These are phyloP conservation scores for Saxispiralis lemnorum DNA, from an alignment of 495 filamentous ascomycete genomes.

Conservation along the genomic window DNA sequence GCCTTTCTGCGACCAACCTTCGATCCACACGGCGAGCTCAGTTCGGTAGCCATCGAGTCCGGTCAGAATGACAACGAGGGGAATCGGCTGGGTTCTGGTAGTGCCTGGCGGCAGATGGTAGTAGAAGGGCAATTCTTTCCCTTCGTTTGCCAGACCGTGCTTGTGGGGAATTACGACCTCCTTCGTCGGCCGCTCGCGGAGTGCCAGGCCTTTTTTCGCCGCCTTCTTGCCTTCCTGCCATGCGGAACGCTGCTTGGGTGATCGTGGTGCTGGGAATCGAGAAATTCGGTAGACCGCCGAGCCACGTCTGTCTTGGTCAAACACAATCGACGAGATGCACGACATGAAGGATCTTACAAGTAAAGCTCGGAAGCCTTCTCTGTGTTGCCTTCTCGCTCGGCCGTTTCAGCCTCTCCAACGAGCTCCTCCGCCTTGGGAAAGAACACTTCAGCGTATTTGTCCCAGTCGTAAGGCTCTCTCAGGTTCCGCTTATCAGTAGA, in stretches of 20 bases:
- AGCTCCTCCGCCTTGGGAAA: slow-evolving; percentile 39
- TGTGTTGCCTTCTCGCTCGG: slow-evolving; percentile 27
- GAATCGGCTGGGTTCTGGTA: slow-evolving; percentile 27
- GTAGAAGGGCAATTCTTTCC: slow-evolving; percentile 44
- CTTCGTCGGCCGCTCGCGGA: slow-evolving; percentile 36
- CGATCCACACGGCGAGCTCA: slow-evolving; percentile 54
- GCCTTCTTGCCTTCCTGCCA: slow-evolving; percentile 51
- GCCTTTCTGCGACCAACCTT: slow-evolving; percentile 49
- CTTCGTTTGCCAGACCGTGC: slow-evolving; percentile 31
- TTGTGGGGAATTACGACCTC: slow-evolving; percentile 47
- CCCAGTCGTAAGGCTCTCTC: slow-evolving; percentile 43
- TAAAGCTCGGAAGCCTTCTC: slow-evolving; percentile 43
- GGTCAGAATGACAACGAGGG: slow-evolving; percentile 52
- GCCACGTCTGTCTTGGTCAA: slow-evolving; percentile 30
- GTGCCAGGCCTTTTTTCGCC: slow-evolving; percentile 39
- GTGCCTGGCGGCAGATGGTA: slow-evolving; percentile 38
- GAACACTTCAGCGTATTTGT: slow-evolving; percentile 47
- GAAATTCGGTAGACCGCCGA: slow-evolving; percentile 57
- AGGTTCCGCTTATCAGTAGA: slow-evolving; percentile 28
- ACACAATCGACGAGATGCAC: neutral
- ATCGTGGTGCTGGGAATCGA: slow-evolving; percentile 40
- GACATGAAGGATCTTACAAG: slow-evolving; percentile 21
- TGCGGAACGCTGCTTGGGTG: slow-evolving; percentile 44
- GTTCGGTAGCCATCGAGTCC: slow-evolving; percentile 66
- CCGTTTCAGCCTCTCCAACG: slow-evolving; percentile 30